Percentiles rank a stretch among this genome's conserved stretches.
These are phyloP conservation scores for Claviceps purpurea DNA, from an alignment of 2,329 filamentous ascomycete species.

Conservation along the genomic window DNA sequence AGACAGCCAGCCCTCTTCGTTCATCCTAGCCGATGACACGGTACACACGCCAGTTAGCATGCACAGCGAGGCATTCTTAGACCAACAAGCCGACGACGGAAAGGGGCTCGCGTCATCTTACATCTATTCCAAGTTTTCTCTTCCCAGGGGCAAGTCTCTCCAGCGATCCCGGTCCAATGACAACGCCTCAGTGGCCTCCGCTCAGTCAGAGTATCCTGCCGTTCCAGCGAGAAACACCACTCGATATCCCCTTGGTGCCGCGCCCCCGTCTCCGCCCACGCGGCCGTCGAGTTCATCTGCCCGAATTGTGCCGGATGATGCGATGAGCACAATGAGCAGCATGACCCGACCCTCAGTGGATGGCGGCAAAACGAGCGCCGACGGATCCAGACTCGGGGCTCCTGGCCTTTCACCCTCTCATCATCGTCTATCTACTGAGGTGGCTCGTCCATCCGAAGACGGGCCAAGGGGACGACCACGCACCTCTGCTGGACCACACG, in stretches of 20 bases:
- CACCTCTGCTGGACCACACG: slow-evolving; percentile 24
- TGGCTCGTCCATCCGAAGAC: slow-evolving; percentile 34
- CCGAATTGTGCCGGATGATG: slow-evolving; percentile 24
- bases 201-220: slow-evolving; percentile 49
- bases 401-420: slow-evolving; percentile 30
- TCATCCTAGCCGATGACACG: slow-evolving; percentile 49
- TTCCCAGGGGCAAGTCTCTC: slow-evolving; percentile 71
- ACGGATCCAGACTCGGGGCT: slow-evolving; percentile 25
- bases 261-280: slow-evolving; percentile 49
- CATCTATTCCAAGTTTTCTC: slow-evolving; percentile 69
- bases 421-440: slow-evolving; percentile 30
- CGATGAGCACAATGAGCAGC: slow-evolving; percentile 15
- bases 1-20: slow-evolving; percentile 54
- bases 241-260: slow-evolving; percentile 29
- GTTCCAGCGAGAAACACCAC: slow-evolving; percentile 27
- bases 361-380: slow-evolving; percentile 35
- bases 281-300: slow-evolving; percentile 44
- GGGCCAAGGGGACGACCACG: slow-evolving; percentile 31
- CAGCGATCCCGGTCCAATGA: slow-evolving; percentile 54
- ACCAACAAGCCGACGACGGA: slow-evolving; percentile 32
- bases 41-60: slow-evolving; percentile 60
- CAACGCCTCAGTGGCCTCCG: slow-evolving; percentile 35
- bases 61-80: slow-evolving; percentile 54
- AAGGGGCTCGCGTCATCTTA: slow-evolving; percentile 54
- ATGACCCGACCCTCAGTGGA: slow-evolving; percentile 35